Percentiles rank a stretch among this genome's conserved stretches.
phyloP scores from a whole-genome alignment of 352 stramenopile species.

The Hyaloperonospora brassicae region DNA sequence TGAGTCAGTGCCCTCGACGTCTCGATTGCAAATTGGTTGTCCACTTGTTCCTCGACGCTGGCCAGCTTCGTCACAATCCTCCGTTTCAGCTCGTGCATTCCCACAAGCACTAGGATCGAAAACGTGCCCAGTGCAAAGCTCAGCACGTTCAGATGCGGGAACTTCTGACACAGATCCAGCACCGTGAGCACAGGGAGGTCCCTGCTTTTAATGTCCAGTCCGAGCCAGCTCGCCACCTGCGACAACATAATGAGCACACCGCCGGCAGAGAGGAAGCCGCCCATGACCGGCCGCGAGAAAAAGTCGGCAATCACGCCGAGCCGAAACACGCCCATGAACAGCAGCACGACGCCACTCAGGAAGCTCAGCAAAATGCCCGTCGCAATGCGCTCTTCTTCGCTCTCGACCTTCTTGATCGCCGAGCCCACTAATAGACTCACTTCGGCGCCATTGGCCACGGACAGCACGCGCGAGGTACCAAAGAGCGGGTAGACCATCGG shows the following conservation, averaged over 20 bases:
- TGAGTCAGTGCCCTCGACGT: conserved; percentile 29
- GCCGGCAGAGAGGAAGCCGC: conserved; percentile 58
- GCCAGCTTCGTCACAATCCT: conserved; percentile 34
- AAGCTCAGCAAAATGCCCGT: conserved; percentile 71
- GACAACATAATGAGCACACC: conserved; percentile 64
- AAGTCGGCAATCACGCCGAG: conserved; percentile 61
- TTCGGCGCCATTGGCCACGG: conserved; percentile 60
- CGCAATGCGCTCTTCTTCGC: conserved; percentile 46
- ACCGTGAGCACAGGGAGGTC: conserved; percentile 51
- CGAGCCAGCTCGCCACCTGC: conserved; percentile 52
- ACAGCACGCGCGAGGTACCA: conserved; percentile 50
- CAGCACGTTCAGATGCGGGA: conserved; percentile 43
- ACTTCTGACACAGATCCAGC: conserved; percentile 37
- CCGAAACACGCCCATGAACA: conserved; percentile 46
- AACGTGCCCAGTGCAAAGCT: conserved; percentile 43
- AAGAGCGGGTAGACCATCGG: conserved; percentile 71
- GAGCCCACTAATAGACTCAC: conserved; percentile 56
- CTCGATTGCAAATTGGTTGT: conserved; percentile 40
- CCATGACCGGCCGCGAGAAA: conserved; percentile 69
- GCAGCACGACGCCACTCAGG: conserved; percentile 45
- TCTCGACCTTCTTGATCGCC: conserved; percentile 43
- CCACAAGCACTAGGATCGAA: conserved; percentile 42
- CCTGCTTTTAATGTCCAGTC: conserved; percentile 36
- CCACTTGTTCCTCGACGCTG: conserved; percentile 28
- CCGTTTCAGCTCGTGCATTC: conserved; percentile 32